These are phyloP conservation scores for Chalciporus chontae DNA, from an alignment of 768 basidiomycete species.

Conservation along the genomic window DNA sequence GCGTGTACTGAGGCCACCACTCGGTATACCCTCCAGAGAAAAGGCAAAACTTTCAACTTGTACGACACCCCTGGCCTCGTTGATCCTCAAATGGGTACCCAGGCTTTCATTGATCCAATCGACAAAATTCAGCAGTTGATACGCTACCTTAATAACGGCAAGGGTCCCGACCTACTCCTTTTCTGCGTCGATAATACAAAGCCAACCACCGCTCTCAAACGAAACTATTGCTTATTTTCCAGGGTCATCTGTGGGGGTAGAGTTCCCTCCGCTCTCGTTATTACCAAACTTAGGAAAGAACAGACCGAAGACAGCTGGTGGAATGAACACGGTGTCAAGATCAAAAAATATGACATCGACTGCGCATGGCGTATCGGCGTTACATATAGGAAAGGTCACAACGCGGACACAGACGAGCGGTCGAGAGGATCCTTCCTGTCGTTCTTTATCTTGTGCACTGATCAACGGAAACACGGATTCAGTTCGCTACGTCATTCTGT, in stretches of 20 bases:
- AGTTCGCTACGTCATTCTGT: conserved; percentile 9
- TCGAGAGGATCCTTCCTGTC: conserved; percentile 23
- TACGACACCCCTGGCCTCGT: conserved; percentile 34
- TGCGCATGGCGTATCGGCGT: conserved; percentile 33
- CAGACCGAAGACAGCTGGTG: conserved; percentile 34
- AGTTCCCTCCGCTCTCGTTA: conserved; percentile 27
- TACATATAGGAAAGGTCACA: conserved; percentile 23
- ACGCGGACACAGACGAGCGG: conserved; percentile 22
- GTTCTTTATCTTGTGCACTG: conserved; percentile 13
- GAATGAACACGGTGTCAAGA: conserved; percentile 19
- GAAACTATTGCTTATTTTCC: conserved; percentile 28
- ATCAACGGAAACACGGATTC: conserved; percentile 8
- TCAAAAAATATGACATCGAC: conserved; percentile 13
- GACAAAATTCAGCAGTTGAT: conserved; percentile 29
- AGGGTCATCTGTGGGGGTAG: conserved; percentile 23
- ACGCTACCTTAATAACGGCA: conserved; percentile 23
- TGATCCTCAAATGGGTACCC: conserved; percentile 20
- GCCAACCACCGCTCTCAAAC: conserved; percentile 23
- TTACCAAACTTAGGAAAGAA: conserved; percentile 29
- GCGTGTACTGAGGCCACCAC: conserved; percentile 32
- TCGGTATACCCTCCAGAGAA: conserved; percentile 24
- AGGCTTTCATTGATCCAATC: conserved; percentile 21
- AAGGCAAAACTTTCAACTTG: conserved; percentile 21
- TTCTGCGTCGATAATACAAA: conserved; percentile 29
- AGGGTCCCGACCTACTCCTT: conserved; percentile 28